A percentile compares a stretch with the other conserved stretches of the same genome.
These are phyloP conservation scores for Trichoderma oligosporum DNA, from an alignment of 2,329 filamentous ascomycete species.

Conservation along the genomic window DNA sequence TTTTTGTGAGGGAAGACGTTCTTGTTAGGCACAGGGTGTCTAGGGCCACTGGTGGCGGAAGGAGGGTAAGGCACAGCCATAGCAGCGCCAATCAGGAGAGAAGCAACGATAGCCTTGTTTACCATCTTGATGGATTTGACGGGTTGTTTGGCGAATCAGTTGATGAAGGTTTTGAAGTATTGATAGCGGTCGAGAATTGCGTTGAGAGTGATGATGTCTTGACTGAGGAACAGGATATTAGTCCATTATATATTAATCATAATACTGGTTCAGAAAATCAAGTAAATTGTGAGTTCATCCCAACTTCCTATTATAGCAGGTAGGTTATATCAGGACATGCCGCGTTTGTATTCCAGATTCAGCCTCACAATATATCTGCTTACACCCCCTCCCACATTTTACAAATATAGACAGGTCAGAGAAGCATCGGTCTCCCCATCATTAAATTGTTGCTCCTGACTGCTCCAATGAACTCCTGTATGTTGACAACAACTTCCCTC, in stretches of 20 bases:
- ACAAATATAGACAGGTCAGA: not conserved
- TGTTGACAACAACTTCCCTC: not conserved
- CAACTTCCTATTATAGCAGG: constrained; percentile 9
- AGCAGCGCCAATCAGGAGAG: constrained; percentile 13
- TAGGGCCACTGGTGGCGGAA: not conserved
- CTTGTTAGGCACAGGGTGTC: not conserved
- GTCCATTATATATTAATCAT: not conserved
- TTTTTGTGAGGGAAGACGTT: constrained; percentile 4
- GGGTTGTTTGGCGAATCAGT: not conserved
- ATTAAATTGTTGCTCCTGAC: not conserved
- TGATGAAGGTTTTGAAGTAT: not conserved
- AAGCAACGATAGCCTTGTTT: constrained; percentile 16
- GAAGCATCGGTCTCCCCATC: not conserved
- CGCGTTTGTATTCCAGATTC: not conserved
- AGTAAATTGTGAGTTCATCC: not conserved
- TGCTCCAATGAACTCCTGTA: not conserved
- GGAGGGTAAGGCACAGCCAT: constrained; percentile 17
- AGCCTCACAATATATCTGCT: not conserved
- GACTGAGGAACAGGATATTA: not conserved
- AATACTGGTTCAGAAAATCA: not conserved
- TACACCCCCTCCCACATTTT: not conserved
- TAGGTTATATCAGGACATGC: not conserved
- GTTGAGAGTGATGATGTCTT: not conserved
- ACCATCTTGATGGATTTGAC: constrained; percentile 10
- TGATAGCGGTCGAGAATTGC: not conserved